Evolutionary conservation across 768 basidiomycete genomes (phyloP).

Genomic region (Termitomyces sp.): DNA sequence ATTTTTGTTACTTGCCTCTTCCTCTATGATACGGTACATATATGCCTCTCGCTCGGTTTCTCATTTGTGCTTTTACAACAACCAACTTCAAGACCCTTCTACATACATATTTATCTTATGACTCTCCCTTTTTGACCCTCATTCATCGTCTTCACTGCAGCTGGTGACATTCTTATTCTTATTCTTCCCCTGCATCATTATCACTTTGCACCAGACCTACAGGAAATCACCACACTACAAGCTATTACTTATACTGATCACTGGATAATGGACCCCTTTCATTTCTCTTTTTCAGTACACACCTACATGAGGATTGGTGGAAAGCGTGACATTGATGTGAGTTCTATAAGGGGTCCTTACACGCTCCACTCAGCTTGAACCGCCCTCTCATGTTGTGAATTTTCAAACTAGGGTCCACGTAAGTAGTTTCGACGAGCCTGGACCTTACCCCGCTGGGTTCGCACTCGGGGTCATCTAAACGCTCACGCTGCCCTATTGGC

Average conservation of each 20-base stretch:
- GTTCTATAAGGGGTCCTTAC: too few species aligned
- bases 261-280: neutral
- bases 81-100: neutral
- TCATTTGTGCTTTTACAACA: neutral
- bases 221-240: neutral
- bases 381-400: too few species aligned
- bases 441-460: neutral
- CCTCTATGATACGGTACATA: neutral
- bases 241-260: neutral
- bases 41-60: neutral
- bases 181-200: too few species aligned
- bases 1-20: neutral
- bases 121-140: neutral
- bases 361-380: too few species aligned
- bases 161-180: neutral
- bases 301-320: too few species aligned
- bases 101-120: neutral
- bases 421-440: conserved; percentile 1
- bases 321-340: too few species aligned
- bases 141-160: neutral
- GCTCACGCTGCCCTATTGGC: neutral
- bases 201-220: neutral
- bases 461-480: neutral
- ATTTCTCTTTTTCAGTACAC: too few species aligned
- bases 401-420: too few species aligned